Evolutionary conservation across 169 alveolate genomes (phyloP).

Genomic region (Babesia divergens): DNA sequence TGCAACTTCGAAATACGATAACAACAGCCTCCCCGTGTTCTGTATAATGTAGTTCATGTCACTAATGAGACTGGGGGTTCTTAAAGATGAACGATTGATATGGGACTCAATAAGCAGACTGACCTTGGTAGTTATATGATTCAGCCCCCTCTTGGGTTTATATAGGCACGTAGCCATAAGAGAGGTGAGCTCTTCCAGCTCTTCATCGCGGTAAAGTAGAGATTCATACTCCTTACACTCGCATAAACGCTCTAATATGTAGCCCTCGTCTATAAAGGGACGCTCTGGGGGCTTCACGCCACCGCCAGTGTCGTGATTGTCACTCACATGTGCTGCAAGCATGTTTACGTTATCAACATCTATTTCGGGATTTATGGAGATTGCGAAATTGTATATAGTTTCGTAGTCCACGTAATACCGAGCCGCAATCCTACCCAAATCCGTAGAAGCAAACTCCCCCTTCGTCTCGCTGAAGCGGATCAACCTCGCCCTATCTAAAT

Average conservation of each 20-base stretch:
- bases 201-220: slow-evolving; percentile 51
- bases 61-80: slow-evolving; percentile 86
- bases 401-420: slow-evolving; percentile 83
- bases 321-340: slow-evolving; percentile 17
- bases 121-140: slow-evolving; percentile 58
- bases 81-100: slow-evolving; percentile 77
- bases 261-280: slow-evolving; percentile 34
- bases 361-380: slow-evolving; percentile 47
- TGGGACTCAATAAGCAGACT: slow-evolving; percentile 85
- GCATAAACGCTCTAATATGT: slow-evolving; percentile 44
- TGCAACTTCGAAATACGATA: slow-evolving; percentile 90
- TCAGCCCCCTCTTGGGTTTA: slow-evolving; percentile 57
- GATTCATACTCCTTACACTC: slow-evolving; percentile 61
- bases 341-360: slow-evolving; percentile 14
- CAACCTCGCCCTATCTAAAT: slow-evolving; percentile 68
- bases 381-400: slow-evolving; percentile 67
- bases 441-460: slow-evolving; percentile 78
- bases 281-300: background rate
- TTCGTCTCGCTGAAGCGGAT: slow-evolving; percentile 58
- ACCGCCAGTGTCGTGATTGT: background rate
- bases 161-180: slow-evolving; percentile 25
- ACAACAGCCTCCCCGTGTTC: slow-evolving; percentile 89
- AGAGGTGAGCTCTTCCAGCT: slow-evolving; percentile 42
- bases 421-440: slow-evolving; percentile 85
- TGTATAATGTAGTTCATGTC: slow-evolving; percentile 91